Evolutionary conservation across 1,139 yeast species (phyloP), one percentile per base, ranked within the genome.

Genomic region (Geotrichum phurueaensis): DNA sequence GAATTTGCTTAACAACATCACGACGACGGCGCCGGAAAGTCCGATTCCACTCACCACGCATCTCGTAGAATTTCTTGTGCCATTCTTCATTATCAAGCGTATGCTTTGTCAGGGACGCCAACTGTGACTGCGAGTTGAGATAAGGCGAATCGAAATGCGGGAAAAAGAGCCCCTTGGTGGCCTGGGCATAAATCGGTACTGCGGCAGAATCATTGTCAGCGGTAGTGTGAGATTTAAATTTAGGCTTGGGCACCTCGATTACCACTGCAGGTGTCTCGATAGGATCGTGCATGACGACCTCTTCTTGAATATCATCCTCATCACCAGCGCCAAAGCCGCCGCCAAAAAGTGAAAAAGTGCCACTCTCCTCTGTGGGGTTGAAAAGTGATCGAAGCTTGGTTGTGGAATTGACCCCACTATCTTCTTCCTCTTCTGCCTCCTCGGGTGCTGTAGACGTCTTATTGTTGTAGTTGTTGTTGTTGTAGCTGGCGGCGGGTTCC

Each of bases 91-190:
- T 75, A 9, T 78, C 75, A 23, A 75, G 65, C 36, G 69, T 66
- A 15, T 61, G 54, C 23, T 59, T 59, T n/a, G 58, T 62, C 48
- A 90, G 69, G 68, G 84, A 85, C 63, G 82, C 82, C 57, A 90
- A 72, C 70, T 89, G 96, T 0, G 96, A 79, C 73, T 91, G 98
- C 0, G 97, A 85, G 58, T 82, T 83, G 67, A 92, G 78, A 73
- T 89, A 94, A 0, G 97, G 97, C 0, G 97, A 91, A 36, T 87
- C 88, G 13, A 79, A 77, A 71, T 92, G 97, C 1, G 86, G 76
- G 81, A 96, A 92, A 73, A 92, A 92, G 43, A 92, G 77, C 0
- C 94, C 92, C 57, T 76, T 68, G n/a, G 61, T 65, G 15, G 66
- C 59, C 22, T 64, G 59, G n/a, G 65, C 63, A 45, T 60, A 55